Base-by-base conservation (phyloP, 345 rosid genomes). In the Eucalyptus camaldulensis region DNA sequence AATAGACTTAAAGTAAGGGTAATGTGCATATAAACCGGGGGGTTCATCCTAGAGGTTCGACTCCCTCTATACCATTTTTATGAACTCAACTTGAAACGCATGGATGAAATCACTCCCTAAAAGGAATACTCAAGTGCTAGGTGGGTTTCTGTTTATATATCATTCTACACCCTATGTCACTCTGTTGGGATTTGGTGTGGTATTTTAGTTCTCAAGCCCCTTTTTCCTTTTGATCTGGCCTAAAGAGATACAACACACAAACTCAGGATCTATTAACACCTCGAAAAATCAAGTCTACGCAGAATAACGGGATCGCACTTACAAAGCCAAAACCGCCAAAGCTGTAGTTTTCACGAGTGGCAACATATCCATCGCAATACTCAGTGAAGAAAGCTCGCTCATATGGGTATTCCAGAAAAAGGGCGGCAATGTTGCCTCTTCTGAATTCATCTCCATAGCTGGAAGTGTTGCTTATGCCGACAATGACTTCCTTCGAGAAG, bases 281-380 rank as follows among this genome's bases (percentile, higher is more conserved):
- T n/a, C 21, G 6, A n/a, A 31, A 65, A 65, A n/a, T 65, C 37
- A n/a, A 65, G 40, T 14, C 76, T n/a, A 65, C 2, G 47, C 22
- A 21, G 15, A 76, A 40, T 76, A 76, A 37, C 47, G 24, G 83
- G 83, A 76, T 76, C 7, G 1, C 60, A 93, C 95, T 94, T 62
- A 94, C 96, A 65, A 94, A 94, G 90, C 93, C 96, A 15, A 95
- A 85, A 80, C 97, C 97, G 53, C 96, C 95, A 85, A 93, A 94
- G 91, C 92, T 93, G 90, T 87, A 88, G 43, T 90, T 49, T 43
- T 89, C 83, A 45, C 88, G 22, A 50, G 62, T 89, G 43, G 92
- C 91, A 9, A 87, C 50, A 89, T 88, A 94, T 24, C 86, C 60
- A n/a, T 90, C 91, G 94, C 96, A 93, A 90, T 94, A 88, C 3